phyloP scores from a whole-genome alignment of 73 alveolate genomes.

The Uronychia binucleata region DNA sequence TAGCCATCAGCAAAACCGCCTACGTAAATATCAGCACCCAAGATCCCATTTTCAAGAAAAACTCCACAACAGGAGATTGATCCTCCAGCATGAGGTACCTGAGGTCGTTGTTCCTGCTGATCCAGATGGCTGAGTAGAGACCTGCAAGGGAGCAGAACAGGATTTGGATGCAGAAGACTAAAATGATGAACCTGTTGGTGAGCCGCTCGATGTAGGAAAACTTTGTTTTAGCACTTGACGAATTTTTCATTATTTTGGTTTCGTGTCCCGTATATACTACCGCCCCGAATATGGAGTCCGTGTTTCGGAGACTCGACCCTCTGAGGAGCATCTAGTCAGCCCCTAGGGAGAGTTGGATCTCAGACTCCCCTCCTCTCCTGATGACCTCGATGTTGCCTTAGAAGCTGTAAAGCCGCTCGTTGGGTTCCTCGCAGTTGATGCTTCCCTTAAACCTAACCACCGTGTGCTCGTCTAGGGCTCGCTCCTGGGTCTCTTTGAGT shows the following conservation, averaged over 20 bases:
- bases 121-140: not conserved
- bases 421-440: constrained; percentile 36
- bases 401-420: constrained; percentile 52
- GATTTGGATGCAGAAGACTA: constrained; percentile 3
- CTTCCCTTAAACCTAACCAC: constrained; percentile 16
- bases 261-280: constrained; percentile 90
- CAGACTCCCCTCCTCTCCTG: constrained; percentile 20
- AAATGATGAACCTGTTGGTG: constrained; percentile 86
- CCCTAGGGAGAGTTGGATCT: constrained; percentile 48
- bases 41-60: constrained; percentile 32
- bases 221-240: constrained; percentile 89
- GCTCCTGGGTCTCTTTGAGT: constrained; percentile 50
- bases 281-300: constrained; percentile 78
- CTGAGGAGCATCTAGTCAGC: constrained; percentile 82
- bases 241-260: constrained; percentile 95
- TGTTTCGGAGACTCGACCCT: constrained; percentile 91
- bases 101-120: constrained; percentile 19
- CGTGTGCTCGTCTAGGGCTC: constrained; percentile 13
- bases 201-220: constrained; percentile 86
- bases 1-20: constrained; percentile 30
- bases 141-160: not conserved
- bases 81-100: constrained; percentile 5
- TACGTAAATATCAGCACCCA: constrained; percentile 86
- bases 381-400: constrained; percentile 31
- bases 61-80: not conserved